Evolutionary conservation across 352 stramenopile species (phyloP).

Genomic region (Pythium vanterpoolii): DNA sequence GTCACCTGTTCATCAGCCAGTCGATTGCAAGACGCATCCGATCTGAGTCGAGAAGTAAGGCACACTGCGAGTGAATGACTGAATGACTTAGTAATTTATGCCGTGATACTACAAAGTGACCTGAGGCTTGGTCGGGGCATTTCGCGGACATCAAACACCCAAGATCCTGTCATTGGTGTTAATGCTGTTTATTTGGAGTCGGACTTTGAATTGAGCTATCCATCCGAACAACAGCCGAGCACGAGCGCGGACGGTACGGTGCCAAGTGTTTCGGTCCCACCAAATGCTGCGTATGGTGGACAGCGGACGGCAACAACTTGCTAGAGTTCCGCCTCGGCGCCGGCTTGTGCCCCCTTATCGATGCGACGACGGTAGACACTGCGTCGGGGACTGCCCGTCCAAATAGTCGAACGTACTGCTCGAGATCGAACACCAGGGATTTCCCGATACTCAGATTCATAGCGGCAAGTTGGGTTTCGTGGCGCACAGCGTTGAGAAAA

Average conservation of each 20-base stretch:
- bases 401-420: conserved; percentile 24
- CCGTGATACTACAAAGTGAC: neutral
- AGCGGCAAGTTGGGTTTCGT: conserved; percentile 16
- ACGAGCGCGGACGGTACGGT: neutral
- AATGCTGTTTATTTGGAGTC: neutral
- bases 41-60: neutral
- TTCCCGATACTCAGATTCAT: conserved; percentile 29
- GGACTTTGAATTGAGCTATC: neutral
- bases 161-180: neutral
- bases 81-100: neutral
- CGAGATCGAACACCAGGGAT: conserved; percentile 29
- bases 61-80: neutral
- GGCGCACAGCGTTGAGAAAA: conserved; percentile 24
- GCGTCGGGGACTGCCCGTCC: neutral
- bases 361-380: neutral
- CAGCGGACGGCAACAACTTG: neutral
- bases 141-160: no score
- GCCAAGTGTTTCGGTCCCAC: neutral
- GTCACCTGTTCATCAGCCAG: neutral
- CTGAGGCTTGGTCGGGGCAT: neutral
- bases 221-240: neutral
- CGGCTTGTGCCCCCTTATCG: neutral
- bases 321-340: neutral
- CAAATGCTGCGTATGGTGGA: neutral
- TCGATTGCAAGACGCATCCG: neutral